Percentiles rank a stretch among this genome's conserved stretches.
These are phyloP conservation scores for Lithohypha guttulata DNA, from an alignment of 2,329 filamentous ascomycete species.

Conservation along the genomic window DNA sequence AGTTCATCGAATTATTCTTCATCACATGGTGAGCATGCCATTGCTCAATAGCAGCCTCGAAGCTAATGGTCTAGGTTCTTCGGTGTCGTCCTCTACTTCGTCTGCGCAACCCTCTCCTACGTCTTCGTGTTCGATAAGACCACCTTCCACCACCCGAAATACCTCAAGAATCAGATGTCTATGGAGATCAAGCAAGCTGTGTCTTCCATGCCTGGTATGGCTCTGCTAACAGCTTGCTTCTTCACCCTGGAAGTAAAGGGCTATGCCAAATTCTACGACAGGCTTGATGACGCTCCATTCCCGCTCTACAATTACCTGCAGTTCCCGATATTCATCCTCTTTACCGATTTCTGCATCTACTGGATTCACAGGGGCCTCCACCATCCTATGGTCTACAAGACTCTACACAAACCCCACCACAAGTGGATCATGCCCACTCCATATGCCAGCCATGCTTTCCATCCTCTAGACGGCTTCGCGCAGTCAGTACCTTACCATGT, in stretches of 20 bases:
- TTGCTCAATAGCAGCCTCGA: background rate
- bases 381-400: conserved; percentile 71
- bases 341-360: conserved; percentile 86
- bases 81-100: conserved; percentile 72
- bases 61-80: conserved; percentile 56
- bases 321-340: conserved; percentile 77
- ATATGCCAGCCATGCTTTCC: conserved; percentile 86
- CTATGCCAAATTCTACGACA: conserved; percentile 78
- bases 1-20: conserved; percentile 63
- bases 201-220: conserved; percentile 68
- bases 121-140: conserved; percentile 83
- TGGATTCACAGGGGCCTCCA: conserved; percentile 82
- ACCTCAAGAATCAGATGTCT: conserved; percentile 82
- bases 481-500: conserved; percentile 88
- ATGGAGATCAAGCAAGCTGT: conserved; percentile 77
- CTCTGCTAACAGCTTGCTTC: conserved; percentile 66
- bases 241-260: conserved; percentile 77
- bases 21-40: conserved; percentile 63
- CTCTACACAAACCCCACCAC: conserved; percentile 92
- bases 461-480: conserved; percentile 80
- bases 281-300: conserved; percentile 62
- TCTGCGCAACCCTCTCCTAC: conserved; percentile 75
- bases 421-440: conserved; percentile 99
- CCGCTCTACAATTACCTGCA: conserved; percentile 68
- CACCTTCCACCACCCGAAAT: conserved; percentile 81